Base-by-base conservation (phyloP, 164 flowering plant genomes). In the Chloranthus sessilifolius region DNA sequence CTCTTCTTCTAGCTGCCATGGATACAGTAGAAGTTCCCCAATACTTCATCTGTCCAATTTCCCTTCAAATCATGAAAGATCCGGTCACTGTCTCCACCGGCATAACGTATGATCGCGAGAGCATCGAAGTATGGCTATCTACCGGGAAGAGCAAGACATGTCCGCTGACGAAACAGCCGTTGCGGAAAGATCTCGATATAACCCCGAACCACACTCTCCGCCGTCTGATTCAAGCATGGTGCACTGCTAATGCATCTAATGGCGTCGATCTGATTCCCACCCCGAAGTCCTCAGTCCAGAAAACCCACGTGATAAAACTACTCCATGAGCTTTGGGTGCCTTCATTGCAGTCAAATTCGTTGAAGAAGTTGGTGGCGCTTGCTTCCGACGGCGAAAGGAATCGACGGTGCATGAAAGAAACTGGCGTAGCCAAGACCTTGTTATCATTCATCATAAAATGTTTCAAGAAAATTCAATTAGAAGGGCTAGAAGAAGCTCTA, bases 191-290 rank as follows among this genome's bases (percentile, higher is more conserved):
- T 39, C 55, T 68, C 3, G 76, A 69, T 26, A 26, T 88, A 3
- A 84, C 83, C 0, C 96, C 94, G 0, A 88, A 88, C 49, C 87
- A 75, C 68, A 88, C 72, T 0, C 73, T 88, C 6, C 80, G 79
- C 29, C 70, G 90, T 1, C 61, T 88, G 21, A 85, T 84, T 53
- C 85, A 79, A 38, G 58, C 82, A 6, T 84, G 92, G 92, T 75
- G 77, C 66, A 45, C 58, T 5, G 43, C 56, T 1, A 76, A 80
- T 21, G 69, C 81, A 0, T 29, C 75, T 0, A 30, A 24, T n/a
- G n/a, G n/a, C n/a, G 47, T 74, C 29, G 73, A 74, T 2, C 66
- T 73, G 5, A 74, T 78, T 16, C 81, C 82, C 0, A 73, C 82
- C 5, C 79, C 85, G 0, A 75, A 67, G 35, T 54, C 77, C 1